Percentiles rank a stretch among this genome's conserved stretches.
These are phyloP conservation scores for Penicillium coffeae DNA, from an alignment of 495 filamentous ascomycete genomes.

Conservation along the genomic window DNA sequence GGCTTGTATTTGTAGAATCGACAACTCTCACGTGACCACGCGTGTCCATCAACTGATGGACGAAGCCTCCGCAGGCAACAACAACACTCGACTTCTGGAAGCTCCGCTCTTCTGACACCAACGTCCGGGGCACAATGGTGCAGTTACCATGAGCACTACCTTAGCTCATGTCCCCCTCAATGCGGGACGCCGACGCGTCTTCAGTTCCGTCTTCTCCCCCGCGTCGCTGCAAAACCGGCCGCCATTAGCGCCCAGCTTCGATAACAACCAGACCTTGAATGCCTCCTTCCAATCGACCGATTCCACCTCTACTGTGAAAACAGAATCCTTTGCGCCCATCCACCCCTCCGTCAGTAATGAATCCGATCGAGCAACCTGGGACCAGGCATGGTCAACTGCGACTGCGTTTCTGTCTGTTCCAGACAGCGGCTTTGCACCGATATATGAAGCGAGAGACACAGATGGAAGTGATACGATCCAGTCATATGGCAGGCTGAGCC, in stretches of 20 bases:
- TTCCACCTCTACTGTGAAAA: constrained; percentile 17
- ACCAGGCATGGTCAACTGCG: constrained; percentile 65
- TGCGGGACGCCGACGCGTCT: constrained; percentile 40
- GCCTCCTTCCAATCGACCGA: constrained; percentile 17
- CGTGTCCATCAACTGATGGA: not conserved
- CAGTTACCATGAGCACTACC: constrained; percentile 16
- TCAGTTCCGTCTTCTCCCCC: constrained; percentile 51
- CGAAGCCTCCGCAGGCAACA: not conserved
- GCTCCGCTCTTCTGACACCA: not conserved
- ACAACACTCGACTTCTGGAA: not conserved
- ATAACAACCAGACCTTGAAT: constrained; percentile 13
- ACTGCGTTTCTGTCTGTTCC: constrained; percentile 60
- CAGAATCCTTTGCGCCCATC: constrained; percentile 11
- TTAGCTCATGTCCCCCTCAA: constrained; percentile 26
- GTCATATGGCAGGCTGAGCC: constrained; percentile 28
- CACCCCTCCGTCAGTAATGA: constrained; percentile 7
- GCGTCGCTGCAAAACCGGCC: constrained; percentile 30
- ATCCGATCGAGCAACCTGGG: constrained; percentile 57
- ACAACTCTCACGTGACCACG: constrained; percentile 16
- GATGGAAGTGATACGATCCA: constrained; percentile 29
- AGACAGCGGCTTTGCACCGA: constrained; percentile 25
- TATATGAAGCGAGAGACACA: constrained; percentile 19
- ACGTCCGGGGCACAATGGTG: constrained; percentile 11
- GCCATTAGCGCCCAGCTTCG: constrained; percentile 6
- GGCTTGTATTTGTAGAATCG: not conserved